phyloP scores from a whole-genome alignment of 768 basidiomycete species.

The Atractiella rhizophila region DNA sequence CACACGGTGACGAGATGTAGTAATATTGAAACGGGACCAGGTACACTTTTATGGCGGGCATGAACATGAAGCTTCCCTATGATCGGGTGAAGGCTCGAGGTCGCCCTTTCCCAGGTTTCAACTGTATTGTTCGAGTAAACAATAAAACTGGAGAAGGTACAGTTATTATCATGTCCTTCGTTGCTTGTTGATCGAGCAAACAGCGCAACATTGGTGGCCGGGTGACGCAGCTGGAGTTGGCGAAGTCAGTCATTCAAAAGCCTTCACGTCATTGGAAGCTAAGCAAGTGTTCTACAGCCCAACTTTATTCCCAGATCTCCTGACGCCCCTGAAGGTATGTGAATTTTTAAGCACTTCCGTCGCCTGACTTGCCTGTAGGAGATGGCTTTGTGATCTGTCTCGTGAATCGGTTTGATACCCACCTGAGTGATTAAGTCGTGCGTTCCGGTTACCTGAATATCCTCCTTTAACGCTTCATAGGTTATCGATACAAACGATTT shows the following conservation, averaged over 20 bases:
- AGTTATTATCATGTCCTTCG: too few species aligned
- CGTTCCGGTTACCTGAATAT: neutral
- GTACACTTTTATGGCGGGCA: constrained; percentile 3
- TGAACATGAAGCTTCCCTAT: constrained; percentile 4
- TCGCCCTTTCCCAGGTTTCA: neutral
- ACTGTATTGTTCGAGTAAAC: neutral
- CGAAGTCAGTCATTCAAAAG: neutral
- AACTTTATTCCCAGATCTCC: constrained; percentile 3
- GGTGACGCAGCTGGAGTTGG: neutral
- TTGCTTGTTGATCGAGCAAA: too few species aligned
- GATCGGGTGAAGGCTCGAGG: neutral
- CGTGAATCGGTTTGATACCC: constrained; percentile 1
- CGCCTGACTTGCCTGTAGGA: constrained; percentile 1
- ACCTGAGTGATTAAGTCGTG: neutral
- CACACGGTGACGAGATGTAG: too few species aligned
- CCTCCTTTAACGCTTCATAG: neutral
- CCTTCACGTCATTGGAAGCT: neutral
- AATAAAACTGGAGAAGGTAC: neutral
- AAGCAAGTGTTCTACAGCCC: constrained; percentile 3
- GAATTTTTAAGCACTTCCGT: too few species aligned
- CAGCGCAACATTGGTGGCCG: neutral
- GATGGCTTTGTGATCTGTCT: constrained; percentile 5
- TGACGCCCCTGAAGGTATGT: constrained; percentile 4
- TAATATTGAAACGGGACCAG: too few species aligned
- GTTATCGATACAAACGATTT: constrained; percentile 4